These are phyloP conservation scores for Penicillium digitatum DNA, from an alignment of 2,329 filamentous ascomycete genomes.

Conservation along the genomic window DNA sequence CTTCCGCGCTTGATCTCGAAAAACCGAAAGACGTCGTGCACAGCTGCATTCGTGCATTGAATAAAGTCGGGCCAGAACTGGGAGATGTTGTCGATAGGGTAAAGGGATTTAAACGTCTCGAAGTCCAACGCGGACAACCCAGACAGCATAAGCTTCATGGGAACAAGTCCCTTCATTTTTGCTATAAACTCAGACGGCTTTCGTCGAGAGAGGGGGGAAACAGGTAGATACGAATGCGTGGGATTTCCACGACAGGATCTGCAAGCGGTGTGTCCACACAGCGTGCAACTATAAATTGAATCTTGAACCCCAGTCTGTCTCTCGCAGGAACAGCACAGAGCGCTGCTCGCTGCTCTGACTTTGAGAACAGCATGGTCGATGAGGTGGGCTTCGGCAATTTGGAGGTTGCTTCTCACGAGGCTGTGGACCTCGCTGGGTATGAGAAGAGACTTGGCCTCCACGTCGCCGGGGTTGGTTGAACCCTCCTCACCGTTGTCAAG, in stretches of 20 bases:
- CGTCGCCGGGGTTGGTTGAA: background rate
- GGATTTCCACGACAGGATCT: conserved; percentile 54
- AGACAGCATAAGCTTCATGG: conserved; percentile 39
- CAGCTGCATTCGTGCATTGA: conserved; percentile 25
- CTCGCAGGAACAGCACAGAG: conserved; percentile 57
- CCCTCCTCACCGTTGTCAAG: conserved; percentile 22
- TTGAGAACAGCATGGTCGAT: conserved; percentile 20
- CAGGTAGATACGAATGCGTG: conserved; percentile 42
- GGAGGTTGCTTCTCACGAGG: conserved; percentile 15
- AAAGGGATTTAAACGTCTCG: conserved; percentile 13
- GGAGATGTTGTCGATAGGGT: conserved; percentile 11
- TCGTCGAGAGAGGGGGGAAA: conserved; percentile 28
- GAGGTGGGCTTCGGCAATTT: conserved; percentile 1
- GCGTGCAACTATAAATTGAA: conserved; percentile 46
- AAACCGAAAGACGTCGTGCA: conserved; percentile 29
- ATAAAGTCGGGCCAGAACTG: conserved; percentile 35
- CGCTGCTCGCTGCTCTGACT: conserved; percentile 31
- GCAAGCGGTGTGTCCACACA: conserved; percentile 56
- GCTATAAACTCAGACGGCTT: conserved; percentile 45
- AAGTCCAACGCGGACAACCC: conserved; percentile 29
- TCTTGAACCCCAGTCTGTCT: conserved; percentile 40
- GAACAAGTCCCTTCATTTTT: conserved; percentile 42
- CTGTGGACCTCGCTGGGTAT: conserved; percentile 10
- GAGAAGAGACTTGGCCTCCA: conserved; percentile 7
- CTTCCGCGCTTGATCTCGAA: conserved; percentile 29